Evolutionary conservation across 1,284 basidiomycete species (phyloP).

Genomic region (Tilletiaria anomala): DNA sequence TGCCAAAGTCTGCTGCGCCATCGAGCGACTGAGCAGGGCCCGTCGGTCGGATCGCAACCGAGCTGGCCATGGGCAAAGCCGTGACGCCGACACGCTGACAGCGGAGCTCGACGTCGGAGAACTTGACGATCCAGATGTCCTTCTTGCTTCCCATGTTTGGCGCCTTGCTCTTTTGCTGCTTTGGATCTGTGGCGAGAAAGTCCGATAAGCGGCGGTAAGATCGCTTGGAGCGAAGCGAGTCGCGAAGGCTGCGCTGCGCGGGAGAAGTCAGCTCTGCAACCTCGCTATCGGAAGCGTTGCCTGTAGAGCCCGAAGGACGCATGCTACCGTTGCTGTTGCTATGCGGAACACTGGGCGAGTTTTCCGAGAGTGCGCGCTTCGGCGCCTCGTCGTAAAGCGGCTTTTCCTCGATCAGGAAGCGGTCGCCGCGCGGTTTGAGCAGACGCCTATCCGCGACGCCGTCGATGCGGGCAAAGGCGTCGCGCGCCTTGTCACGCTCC

Average conservation of each 20-base stretch:
- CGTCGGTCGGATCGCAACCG: constrained; percentile 32
- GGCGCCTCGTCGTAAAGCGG: constrained; percentile 42
- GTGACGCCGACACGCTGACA: constrained; percentile 84
- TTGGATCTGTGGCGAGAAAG: constrained; percentile 14
- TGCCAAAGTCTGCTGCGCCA: neutral
- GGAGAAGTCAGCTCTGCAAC: constrained; percentile 10
- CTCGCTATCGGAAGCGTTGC: constrained; percentile 6
- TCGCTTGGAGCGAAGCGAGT: constrained; percentile 8
- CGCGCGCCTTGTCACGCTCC: constrained; percentile 80
- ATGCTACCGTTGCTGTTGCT: neutral
- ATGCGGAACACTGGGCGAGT: neutral
- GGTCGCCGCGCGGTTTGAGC: constrained; percentile 71
- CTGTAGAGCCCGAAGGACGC: constrained; percentile 3
- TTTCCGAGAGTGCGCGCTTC: constrained; percentile 27
- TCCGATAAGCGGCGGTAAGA: constrained; percentile 27
- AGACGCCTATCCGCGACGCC: constrained; percentile 51
- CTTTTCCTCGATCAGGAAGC: constrained; percentile 71
- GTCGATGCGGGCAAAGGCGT: constrained; percentile 87
- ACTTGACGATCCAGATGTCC: constrained; percentile 83
- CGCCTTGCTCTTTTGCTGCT: too few species aligned
- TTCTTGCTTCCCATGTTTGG: constrained; percentile 44
- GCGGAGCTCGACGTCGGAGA: constrained; percentile 84
- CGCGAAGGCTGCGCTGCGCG: constrained; percentile 9
- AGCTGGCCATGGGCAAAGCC: constrained; percentile 61
- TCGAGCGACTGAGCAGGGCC: neutral